Conservation (phyloP, 495 filamentous ascomycete genomes). For the Thozetella sp. region DNA sequence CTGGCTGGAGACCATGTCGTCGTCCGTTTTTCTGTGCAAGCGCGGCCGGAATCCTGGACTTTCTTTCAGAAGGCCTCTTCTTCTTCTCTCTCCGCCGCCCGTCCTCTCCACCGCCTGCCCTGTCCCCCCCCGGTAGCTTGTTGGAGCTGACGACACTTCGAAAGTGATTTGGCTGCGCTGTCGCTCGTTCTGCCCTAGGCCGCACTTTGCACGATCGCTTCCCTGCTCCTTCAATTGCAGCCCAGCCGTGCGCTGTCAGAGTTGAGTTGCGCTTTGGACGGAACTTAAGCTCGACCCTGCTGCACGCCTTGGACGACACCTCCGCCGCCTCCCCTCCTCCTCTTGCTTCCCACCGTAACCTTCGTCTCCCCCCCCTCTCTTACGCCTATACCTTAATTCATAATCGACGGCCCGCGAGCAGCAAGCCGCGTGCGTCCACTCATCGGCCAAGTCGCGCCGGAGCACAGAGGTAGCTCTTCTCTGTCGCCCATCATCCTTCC, state of each 20-base stretch:
- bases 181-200: background rate
- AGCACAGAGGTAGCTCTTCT: background rate
- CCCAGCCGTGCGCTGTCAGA: too few species aligned
- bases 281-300: too few species aligned
- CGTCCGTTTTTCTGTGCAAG: background rate
- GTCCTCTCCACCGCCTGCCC: background rate
- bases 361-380: background rate
- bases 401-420: background rate
- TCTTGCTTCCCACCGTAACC: background rate
- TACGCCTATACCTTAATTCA: background rate
- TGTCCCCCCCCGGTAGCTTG: too few species aligned
- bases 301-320: too few species aligned
- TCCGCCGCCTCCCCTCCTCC: background rate
- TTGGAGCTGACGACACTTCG: background rate
- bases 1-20: background rate
- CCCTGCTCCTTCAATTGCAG: too few species aligned
- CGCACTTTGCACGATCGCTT: slow-evolving; percentile 1
- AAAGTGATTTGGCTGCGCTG: background rate
- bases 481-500: background rate
- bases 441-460: background rate
- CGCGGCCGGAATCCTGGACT: background rate
- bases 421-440: background rate
- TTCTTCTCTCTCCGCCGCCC: background rate
- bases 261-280: too few species aligned
- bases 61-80: background rate